Evolutionary conservation across 2,329 filamentous ascomycete species (phyloP).

Genomic region (Ascochyta clinopodiicola): DNA sequence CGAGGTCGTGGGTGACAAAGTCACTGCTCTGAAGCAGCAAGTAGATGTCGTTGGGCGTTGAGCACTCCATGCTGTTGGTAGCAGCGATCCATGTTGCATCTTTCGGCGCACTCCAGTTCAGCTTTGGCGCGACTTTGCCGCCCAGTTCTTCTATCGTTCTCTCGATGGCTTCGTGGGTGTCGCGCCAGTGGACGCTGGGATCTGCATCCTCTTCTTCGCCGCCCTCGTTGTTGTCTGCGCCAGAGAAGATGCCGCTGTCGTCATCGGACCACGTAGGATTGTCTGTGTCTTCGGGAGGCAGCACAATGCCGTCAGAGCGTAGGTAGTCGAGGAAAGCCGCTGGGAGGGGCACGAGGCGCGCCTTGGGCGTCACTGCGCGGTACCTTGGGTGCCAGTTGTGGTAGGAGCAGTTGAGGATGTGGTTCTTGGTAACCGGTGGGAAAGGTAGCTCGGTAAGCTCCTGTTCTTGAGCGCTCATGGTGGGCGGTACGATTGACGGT

Average conservation of each 20-base stretch:
- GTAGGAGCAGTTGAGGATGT: constrained; percentile 94
- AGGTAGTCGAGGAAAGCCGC: constrained; percentile 83
- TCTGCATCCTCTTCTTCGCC: constrained; percentile 60
- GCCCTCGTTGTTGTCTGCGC: constrained; percentile 51
- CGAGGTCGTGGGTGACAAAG: constrained; percentile 92
- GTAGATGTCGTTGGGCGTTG: constrained; percentile 87
- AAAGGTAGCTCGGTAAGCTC: constrained; percentile 65
- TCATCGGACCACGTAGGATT: constrained; percentile 54
- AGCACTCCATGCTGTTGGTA: constrained; percentile 92
- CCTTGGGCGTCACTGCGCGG: constrained; percentile 80
- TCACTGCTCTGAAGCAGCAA: constrained; percentile 92
- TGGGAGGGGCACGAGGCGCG: constrained; percentile 80
- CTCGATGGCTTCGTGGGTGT: constrained; percentile 79
- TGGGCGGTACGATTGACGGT: constrained; percentile 12
- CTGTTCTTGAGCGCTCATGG: constrained; percentile 30
- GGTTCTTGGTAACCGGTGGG: constrained; percentile 80
- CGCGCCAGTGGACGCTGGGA: constrained; percentile 68
- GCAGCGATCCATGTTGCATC: constrained; percentile 90
- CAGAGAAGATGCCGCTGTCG: constrained; percentile 60
- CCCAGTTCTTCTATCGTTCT: constrained; percentile 80
- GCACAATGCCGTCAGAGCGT: constrained; percentile 87
- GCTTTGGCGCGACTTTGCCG: constrained; percentile 85
- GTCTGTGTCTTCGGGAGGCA: constrained; percentile 72
- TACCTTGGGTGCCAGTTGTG: constrained; percentile 91
- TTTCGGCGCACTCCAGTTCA: constrained; percentile 97